Percentiles rank a stretch among this genome's conserved stretches.
Evolutionary conservation across 2,329 filamentous ascomycete species (phyloP).

Genomic region (Alternaria consortialis): DNA sequence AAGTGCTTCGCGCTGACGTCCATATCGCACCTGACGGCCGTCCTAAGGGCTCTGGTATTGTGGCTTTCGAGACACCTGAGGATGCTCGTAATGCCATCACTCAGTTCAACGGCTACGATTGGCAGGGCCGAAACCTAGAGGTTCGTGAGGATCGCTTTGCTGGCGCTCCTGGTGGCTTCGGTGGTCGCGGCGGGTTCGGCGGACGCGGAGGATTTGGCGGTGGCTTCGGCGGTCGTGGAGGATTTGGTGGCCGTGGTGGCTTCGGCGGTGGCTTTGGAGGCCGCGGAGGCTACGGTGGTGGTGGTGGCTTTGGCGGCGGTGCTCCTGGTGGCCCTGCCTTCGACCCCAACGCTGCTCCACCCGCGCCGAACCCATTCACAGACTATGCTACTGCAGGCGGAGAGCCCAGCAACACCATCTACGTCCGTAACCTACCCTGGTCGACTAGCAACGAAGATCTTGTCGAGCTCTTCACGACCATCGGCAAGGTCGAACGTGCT

Average conservation of each 20-base stretch:
- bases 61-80: conserved; percentile 93
- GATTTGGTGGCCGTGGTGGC: conserved; percentile 64
- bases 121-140: conserved; percentile 92
- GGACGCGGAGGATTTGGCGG: conserved; percentile 29
- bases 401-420: conserved; percentile 84
- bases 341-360: conserved; percentile 61
- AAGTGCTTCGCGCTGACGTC: conserved; percentile 92
- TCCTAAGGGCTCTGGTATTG: conserved; percentile 95
- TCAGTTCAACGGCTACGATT: conserved; percentile 98
- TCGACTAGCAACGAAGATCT: conserved; percentile 98
- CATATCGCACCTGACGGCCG: conserved; percentile 90
- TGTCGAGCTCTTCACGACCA: conserved; percentile 95
- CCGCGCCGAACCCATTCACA: conserved; percentile 87
- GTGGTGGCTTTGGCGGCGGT: conserved; percentile 55
- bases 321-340: conserved; percentile 49
- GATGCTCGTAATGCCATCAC: conserved; percentile 96
- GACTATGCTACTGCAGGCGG: conserved; percentile 88
- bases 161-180: conserved; percentile 58
- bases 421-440: conserved; percentile 98
- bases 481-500: conserved; percentile 97
- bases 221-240: conserved; percentile 49
- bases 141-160: conserved; percentile 97
- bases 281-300: conserved; percentile 35
- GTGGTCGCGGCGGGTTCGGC: conserved; percentile 52
- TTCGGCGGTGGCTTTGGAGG: conserved; percentile 59